phyloP scores from a whole-genome alignment of 768 basidiomycete genomes.

The Artomyces pyxidatus region DNA sequence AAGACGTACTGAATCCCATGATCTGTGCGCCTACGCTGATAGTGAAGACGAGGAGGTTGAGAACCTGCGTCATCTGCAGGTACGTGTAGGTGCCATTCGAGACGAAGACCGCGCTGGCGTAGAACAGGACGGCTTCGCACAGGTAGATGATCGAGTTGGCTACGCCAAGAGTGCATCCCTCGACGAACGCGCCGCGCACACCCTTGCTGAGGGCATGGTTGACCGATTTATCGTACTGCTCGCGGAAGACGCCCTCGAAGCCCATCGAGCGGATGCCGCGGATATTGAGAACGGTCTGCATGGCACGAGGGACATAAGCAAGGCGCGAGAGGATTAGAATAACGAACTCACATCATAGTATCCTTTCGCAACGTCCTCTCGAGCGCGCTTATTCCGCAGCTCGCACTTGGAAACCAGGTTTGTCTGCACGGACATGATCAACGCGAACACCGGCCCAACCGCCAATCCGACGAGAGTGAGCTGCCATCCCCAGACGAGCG shows the following conservation, averaged over 20 bases:
- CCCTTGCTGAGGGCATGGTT: constrained; percentile 58
- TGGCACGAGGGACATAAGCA: background rate
- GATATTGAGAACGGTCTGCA: constrained; percentile 70
- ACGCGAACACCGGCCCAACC: constrained; percentile 76
- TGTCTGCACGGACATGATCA: constrained; percentile 68
- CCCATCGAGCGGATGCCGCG: constrained; percentile 85
- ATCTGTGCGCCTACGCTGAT: constrained; percentile 87
- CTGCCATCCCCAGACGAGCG: constrained; percentile 83
- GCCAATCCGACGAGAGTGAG: constrained; percentile 85
- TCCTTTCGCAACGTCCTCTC: constrained; percentile 74
- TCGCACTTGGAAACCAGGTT: constrained; percentile 63
- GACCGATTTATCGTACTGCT: constrained; percentile 59
- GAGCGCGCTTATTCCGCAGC: constrained; percentile 71
- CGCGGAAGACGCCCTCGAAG: constrained; percentile 61
- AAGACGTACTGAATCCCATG: constrained; percentile 80
- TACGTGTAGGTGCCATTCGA: constrained; percentile 76
- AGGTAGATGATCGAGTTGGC: constrained; percentile 80
- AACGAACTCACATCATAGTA: constrained; percentile 72
- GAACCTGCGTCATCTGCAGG: constrained; percentile 81
- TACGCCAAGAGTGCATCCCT: constrained; percentile 78
- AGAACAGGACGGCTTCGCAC: constrained; percentile 87
- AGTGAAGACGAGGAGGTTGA: constrained; percentile 90
- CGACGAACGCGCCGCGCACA: constrained; percentile 73
- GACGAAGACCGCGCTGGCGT: constrained; percentile 79
- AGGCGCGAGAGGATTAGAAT: background rate